A percentile compares a stretch with the other conserved stretches of the same genome.
phyloP scores from a whole-genome alignment of 371 early-diverging fungal species.

The Mucor velutinosus region DNA sequence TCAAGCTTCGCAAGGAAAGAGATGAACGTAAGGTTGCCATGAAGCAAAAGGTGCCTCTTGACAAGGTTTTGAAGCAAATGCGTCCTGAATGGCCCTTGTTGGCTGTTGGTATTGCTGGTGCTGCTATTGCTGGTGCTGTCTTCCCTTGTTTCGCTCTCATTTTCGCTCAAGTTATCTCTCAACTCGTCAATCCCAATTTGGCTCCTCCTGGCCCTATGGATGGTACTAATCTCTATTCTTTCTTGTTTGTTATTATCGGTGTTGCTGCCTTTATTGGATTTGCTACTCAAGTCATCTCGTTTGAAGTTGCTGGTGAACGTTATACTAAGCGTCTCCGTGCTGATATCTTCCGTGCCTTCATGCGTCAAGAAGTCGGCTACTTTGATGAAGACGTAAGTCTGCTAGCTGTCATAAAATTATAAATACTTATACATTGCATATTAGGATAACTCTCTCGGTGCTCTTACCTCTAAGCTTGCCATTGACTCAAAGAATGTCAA shows the following conservation, averaged over 20 bases:
- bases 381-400: slow-evolving; percentile 70
- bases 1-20: slow-evolving; percentile 49
- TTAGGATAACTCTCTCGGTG: slow-evolving; percentile 76
- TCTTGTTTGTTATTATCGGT: slow-evolving; percentile 75
- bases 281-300: slow-evolving; percentile 37
- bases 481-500: slow-evolving; percentile 78
- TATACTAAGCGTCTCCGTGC: slow-evolving; percentile 66
- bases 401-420: too few relatives aligned
- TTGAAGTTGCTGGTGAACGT: slow-evolving; percentile 58
- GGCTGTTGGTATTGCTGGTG: slow-evolving; percentile 44
- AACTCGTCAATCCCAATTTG: slow-evolving; percentile 21
- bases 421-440: too few relatives aligned
- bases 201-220: slow-evolving; percentile 38
- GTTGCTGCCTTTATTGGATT: slow-evolving; percentile 53
- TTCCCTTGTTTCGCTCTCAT: slow-evolving; percentile 57
- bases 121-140: slow-evolving; percentile 59
- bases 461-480: slow-evolving; percentile 80
- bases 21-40: slow-evolving; percentile 43
- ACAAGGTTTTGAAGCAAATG: slow-evolving; percentile 39
- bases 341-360: slow-evolving; percentile 59
- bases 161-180: slow-evolving; percentile 45
- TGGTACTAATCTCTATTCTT: slow-evolving; percentile 73
- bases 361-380: slow-evolving; percentile 85
- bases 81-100: slow-evolving; percentile 44
- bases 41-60: slow-evolving; percentile 52